These are phyloP conservation scores for Ogataea nitratoaversa DNA, from an alignment of 805 yeast genomes.

Conservation along the genomic window DNA sequence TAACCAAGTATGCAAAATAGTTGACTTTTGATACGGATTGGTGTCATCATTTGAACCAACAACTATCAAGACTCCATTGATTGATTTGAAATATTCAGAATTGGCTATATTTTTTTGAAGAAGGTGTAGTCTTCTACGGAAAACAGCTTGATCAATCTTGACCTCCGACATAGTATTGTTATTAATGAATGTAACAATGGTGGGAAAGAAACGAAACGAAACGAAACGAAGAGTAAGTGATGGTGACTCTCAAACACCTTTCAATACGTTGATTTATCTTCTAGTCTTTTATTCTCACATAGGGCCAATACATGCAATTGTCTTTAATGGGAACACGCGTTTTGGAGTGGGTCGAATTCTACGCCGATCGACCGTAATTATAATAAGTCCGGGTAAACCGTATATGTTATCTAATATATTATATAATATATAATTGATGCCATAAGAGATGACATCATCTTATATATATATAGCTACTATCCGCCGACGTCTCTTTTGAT, in stretches of 20 bases:
- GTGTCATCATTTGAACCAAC: conserved; percentile 86
- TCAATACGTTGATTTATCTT: too few species aligned
- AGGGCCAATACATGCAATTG: neutral
- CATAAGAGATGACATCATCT: too few species aligned
- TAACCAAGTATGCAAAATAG: conserved; percentile 85
- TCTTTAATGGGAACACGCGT: neutral
- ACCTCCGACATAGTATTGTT: conserved; percentile 61
- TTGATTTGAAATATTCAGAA: conserved; percentile 36
- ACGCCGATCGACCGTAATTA: conserved; percentile 3
- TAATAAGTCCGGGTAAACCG: conserved; percentile 4
- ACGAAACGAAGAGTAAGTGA: too few species aligned
- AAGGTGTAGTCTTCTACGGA: conserved; percentile 49
- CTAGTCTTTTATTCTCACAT: neutral
- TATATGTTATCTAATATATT: too few species aligned
- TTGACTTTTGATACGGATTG: conserved; percentile 84
- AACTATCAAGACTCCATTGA: conserved; percentile 54
- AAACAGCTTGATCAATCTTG: conserved; percentile 46
- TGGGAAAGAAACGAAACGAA: too few species aligned
- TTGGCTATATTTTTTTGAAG: conserved; percentile 33
- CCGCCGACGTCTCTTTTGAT: too few species aligned
- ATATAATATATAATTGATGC: too few species aligned
- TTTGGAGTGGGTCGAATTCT: neutral
- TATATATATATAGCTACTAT: too few species aligned
- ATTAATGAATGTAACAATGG: too few species aligned
- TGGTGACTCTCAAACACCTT: too few species aligned